phyloP scores from a whole-genome alignment of 116 monocot species.

The Phalaenopsis hybrid region DNA sequence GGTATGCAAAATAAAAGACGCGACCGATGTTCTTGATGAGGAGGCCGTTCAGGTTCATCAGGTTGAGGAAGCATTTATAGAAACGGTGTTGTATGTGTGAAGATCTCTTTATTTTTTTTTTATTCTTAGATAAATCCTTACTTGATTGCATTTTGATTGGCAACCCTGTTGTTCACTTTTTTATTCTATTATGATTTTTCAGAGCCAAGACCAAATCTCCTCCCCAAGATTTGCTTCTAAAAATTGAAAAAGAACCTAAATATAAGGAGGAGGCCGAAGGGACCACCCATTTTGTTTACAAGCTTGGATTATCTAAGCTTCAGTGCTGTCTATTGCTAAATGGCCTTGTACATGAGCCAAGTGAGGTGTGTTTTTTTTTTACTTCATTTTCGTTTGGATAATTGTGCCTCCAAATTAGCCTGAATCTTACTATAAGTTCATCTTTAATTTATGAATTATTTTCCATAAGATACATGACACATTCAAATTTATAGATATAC shows the following conservation, averaged over 20 bases:
- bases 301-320: slow-evolving; percentile 76
- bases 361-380: slow-evolving; percentile 44
- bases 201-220: slow-evolving; percentile 77
- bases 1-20: slow-evolving; percentile 48
- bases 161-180: background rate
- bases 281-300: slow-evolving; percentile 74
- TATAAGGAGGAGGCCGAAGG: slow-evolving; percentile 51
- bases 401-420: background rate
- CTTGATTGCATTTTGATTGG: background rate
- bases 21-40: slow-evolving; percentile 45
- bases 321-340: slow-evolving; percentile 85
- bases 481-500: too few relatives aligned
- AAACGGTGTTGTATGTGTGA: slow-evolving; percentile 60
- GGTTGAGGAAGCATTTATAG: slow-evolving; percentile 89
- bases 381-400: background rate
- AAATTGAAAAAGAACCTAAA: slow-evolving; percentile 52
- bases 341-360: slow-evolving; percentile 75
- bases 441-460: too few relatives aligned
- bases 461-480: too few relatives aligned
- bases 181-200: slow-evolving; percentile 15
- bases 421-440: too few relatives aligned
- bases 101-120: slow-evolving; percentile 1
- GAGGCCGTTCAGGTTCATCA: slow-evolving; percentile 73
- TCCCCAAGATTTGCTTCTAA: slow-evolving; percentile 74
- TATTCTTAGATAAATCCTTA: background rate